Percentiles rank a stretch among this genome's conserved stretches.
Evolutionary conservation across 768 basidiomycete genomes (phyloP).

Genomic region (Polyporus arcularius): DNA sequence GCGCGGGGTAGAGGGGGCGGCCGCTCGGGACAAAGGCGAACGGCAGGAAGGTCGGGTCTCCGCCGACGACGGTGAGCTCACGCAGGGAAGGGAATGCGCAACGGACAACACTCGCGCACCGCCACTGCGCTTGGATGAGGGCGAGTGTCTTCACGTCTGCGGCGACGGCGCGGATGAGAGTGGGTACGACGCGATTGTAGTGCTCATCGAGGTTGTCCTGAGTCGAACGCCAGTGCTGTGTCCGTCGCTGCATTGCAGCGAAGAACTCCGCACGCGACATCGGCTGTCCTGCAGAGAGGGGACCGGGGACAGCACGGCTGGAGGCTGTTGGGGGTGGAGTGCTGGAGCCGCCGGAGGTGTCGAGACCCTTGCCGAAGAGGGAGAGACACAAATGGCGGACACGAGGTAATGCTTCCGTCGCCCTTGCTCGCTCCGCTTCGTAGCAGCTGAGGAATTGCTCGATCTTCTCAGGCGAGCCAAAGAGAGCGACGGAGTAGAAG

Average conservation of each 20-base stretch:
- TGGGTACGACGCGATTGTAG: conserved; percentile 18
- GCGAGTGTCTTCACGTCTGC: conserved; percentile 11
- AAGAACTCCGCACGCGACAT: conserved; percentile 15
- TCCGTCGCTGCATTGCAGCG: conserved; percentile 3
- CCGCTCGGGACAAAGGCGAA: background rate
- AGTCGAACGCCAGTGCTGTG: conserved; percentile 10
- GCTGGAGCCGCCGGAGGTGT: background rate
- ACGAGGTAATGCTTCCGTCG: conserved; percentile 7
- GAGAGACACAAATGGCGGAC: conserved; percentile 20
- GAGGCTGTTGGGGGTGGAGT: no score
- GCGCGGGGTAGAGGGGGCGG: conserved; percentile 4
- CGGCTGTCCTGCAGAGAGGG: background rate
- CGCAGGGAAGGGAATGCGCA: conserved; percentile 12
- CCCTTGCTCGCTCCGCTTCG: conserved; percentile 1
- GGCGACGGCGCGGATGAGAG: conserved; percentile 12
- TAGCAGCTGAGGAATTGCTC: conserved; percentile 5
- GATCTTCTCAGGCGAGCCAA: conserved; percentile 2
- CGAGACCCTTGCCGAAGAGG: conserved; percentile 6
- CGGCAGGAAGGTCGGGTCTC: conserved; percentile 12
- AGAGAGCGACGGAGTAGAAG: conserved; percentile 14
- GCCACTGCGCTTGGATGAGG: conserved; percentile 14
- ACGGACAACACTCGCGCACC: conserved; percentile 2
- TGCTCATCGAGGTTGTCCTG: conserved; percentile 16
- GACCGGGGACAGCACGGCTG: background rate
- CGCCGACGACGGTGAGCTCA: conserved; percentile 15